phyloP scores from a whole-genome alignment of 805 yeast species.

The Candida endomychidarum region DNA sequence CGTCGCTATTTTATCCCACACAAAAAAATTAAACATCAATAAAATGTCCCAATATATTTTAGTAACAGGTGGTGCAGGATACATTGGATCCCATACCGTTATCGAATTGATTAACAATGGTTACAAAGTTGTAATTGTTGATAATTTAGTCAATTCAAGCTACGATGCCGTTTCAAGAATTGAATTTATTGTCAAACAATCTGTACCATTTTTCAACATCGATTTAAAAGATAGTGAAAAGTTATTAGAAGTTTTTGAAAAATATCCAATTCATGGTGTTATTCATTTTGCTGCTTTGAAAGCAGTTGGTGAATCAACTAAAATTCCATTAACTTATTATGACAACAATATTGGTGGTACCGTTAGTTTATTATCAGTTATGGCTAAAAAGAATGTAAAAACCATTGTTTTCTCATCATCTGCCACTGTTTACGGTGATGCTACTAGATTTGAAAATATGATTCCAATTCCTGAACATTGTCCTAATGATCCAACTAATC shows the following conservation, averaged over 20 bases:
- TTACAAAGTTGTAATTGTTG: constrained; percentile 69
- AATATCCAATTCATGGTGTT: constrained; percentile 55
- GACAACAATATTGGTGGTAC: constrained; percentile 69
- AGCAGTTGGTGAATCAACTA: constrained; percentile 77
- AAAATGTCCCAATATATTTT: constrained; percentile 36
- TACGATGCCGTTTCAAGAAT: constrained; percentile 64
- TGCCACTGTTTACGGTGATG: constrained; percentile 85
- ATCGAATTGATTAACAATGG: constrained; percentile 62
- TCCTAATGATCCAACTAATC: constrained; percentile 72
- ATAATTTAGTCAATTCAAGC: constrained; percentile 66
- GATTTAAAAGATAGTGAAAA: constrained; percentile 54
- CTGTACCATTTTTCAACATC: constrained; percentile 55
- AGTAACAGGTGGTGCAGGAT: constrained; percentile 87
- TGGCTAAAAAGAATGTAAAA: constrained; percentile 47
- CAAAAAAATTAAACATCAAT: background rate
- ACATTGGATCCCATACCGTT: constrained; percentile 81
- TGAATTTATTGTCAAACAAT: constrained; percentile 50
- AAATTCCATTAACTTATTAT: constrained; percentile 66
- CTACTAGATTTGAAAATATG: constrained; percentile 66
- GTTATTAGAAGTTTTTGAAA: constrained; percentile 47
- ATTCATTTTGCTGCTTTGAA: constrained; percentile 82
- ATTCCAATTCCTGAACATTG: constrained; percentile 79
- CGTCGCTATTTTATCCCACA: background rate
- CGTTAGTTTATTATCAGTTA: constrained; percentile 52
- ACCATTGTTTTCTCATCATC: constrained; percentile 72